Conservation (phyloP, 2,329 filamentous ascomycete genomes). For the Cladosporium sp. region DNA sequence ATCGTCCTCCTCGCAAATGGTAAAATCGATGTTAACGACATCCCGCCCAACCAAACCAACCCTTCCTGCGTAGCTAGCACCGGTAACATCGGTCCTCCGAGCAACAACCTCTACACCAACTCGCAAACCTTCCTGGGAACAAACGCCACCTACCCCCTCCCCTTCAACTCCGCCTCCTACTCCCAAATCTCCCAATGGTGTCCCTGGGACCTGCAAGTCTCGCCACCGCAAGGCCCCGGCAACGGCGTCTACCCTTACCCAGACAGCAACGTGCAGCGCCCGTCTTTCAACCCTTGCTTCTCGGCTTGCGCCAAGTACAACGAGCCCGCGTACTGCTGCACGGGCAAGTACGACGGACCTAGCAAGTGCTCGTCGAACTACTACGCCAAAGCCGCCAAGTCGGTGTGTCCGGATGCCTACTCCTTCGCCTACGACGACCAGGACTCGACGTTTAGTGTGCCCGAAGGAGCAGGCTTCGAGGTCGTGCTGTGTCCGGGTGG, state of each 20-base stretch:
- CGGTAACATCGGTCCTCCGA: conserved; percentile 49
- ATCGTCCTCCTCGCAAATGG: conserved; percentile 50
- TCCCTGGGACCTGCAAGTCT: conserved; percentile 71
- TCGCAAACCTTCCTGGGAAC: conserved; percentile 53
- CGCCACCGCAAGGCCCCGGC: conserved; percentile 64
- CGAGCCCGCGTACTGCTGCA: conserved; percentile 68
- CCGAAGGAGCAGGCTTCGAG: conserved; percentile 69
- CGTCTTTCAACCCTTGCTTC: conserved; percentile 71
- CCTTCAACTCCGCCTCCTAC: conserved; percentile 61
- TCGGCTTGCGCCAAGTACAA: conserved; percentile 71
- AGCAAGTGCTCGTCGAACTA: conserved; percentile 61
- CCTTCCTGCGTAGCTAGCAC: conserved; percentile 70
- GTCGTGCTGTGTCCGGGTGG: conserved; percentile 70
- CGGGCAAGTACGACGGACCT: conserved; percentile 62
- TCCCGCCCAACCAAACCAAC: conserved; percentile 74
- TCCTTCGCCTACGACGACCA: conserved; percentile 64
- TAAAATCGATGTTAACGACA: conserved; percentile 56
- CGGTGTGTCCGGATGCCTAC: conserved; percentile 78
- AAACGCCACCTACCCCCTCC: conserved; percentile 63
- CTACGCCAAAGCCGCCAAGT: conserved; percentile 68
- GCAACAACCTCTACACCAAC: conserved; percentile 49
- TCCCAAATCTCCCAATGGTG: conserved; percentile 65
- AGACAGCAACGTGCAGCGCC: conserved; percentile 66
- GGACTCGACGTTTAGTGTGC: conserved; percentile 55
- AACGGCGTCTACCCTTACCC: conserved; percentile 77